Evolutionary conservation across 495 filamentous ascomycete species (phyloP), one percentile per base, ranked within the genome.

Genomic region (Hypomontagnella submonticulosa): DNA sequence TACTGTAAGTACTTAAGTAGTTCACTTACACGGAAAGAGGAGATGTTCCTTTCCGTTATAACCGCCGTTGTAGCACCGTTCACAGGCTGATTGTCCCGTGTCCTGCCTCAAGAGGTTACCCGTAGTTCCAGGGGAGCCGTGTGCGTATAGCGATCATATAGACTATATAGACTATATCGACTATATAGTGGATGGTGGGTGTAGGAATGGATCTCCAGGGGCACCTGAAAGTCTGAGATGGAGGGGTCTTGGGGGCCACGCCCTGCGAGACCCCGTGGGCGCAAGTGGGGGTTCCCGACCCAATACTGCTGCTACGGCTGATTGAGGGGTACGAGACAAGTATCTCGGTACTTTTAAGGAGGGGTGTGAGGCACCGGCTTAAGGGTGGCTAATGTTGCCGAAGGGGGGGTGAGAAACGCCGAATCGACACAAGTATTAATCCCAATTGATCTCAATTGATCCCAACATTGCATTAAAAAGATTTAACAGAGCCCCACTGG

Each of bases 11-110:
- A n/a, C n/a, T n/a, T n/a, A 15, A 44, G 34, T 34, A 15, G 46
- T 4, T 41, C 20, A 55, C 36, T 19, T 43, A 48, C 37, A 50
- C 64, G 64, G 64, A 63, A 58, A 67, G 13, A 48, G 27, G 46
- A 62, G 57, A 67, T 67, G 53, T 67, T 63, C 58, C 58, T 49
- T 63, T 67, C 64, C 64, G 64, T 57, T 46, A 67, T 67, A 67
- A 50, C 53, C 64, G 64, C 64, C 64, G 64, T 59, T 20, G 58
- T 62, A 67, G 15, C 53, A 67, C 64, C 58, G 58, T 62, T 34
- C 46, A 54, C 58, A 67, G 57, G 64, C 64, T 62, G 64, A 67
- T 67, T 67, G 53, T 48, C 64, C 58, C 58, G 64, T 54, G 18
- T 46, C 52, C 58, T 67, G n/a, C 64, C 52, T 51, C 53, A 62